Conservation (phyloP, 2,329 filamentous ascomycete species). For the Elsinoe batatas region DNA sequence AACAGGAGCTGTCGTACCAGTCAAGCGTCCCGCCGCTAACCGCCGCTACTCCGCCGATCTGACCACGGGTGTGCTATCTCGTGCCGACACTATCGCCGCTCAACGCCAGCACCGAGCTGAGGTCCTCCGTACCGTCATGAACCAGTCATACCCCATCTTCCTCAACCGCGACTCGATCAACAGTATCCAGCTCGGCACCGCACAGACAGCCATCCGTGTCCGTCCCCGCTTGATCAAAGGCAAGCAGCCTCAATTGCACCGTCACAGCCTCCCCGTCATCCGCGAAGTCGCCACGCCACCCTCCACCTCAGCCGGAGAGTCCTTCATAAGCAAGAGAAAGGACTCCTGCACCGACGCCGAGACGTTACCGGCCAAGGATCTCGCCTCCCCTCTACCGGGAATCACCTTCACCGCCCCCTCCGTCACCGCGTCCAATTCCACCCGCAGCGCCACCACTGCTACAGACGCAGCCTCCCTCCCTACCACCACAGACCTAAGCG, state of each 20-base stretch:
- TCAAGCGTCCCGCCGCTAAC: not conserved
- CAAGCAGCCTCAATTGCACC: not conserved
- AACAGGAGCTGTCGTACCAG: not conserved
- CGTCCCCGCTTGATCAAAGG: not conserved
- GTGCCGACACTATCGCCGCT: not conserved
- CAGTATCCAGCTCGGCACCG: not conserved
- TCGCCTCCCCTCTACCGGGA: not conserved
- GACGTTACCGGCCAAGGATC: not conserved
- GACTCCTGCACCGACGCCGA: not conserved
- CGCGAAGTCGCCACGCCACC: not conserved
- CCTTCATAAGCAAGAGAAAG: not conserved
- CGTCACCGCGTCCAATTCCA: not conserved
- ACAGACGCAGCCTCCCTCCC: not conserved
- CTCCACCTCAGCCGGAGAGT: not conserved
- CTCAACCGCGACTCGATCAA: not conserved
- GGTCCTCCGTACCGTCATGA: slow-evolving; percentile 1
- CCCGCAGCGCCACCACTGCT: not conserved
- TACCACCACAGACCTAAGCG: not conserved
- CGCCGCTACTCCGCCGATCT: not conserved
- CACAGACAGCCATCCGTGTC: not conserved
- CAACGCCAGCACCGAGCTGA: not conserved
- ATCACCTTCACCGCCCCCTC: slow-evolving; percentile 2
- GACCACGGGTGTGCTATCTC: not conserved
- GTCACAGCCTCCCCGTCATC: not conserved
- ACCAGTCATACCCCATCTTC: slow-evolving; percentile 10